Evolutionary conservation across 176 grass and related monocot species (phyloP).

Genomic region (Pontederia paniculata): DNA sequence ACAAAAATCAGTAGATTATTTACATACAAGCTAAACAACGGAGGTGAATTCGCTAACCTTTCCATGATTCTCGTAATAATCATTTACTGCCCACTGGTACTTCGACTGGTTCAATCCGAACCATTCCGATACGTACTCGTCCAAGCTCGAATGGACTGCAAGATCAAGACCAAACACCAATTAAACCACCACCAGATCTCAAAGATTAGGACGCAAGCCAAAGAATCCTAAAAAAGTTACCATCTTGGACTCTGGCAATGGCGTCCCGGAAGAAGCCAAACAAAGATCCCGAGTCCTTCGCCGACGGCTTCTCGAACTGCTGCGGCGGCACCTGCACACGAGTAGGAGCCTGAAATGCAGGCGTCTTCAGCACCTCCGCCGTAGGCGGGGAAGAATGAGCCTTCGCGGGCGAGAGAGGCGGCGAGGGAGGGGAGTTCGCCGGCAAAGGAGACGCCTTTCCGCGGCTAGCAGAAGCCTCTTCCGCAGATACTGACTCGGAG

Average conservation of each 20-base stretch:
- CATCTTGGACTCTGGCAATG: slow-evolving; percentile 13
- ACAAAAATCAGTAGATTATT: too few species aligned
- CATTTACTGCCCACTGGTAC: slow-evolving; percentile 18
- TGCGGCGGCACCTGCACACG: slow-evolving; percentile 10
- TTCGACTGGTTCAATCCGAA: slow-evolving; percentile 13
- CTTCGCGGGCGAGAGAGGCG: neutral
- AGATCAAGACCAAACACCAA: neutral
- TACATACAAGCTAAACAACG: neutral
- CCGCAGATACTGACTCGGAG: neutral
- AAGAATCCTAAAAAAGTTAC: neutral
- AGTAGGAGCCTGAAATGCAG: too few species aligned
- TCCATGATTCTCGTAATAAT: slow-evolving; percentile 18
- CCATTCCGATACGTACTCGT: slow-evolving; percentile 11
- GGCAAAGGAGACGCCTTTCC: neutral
- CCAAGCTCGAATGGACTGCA: slow-evolving; percentile 17
- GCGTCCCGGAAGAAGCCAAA: slow-evolving; percentile 16
- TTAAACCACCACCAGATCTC: neutral
- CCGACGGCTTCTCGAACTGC: slow-evolving; percentile 6
- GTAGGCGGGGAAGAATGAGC: too few species aligned
- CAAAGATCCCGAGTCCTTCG: slow-evolving; percentile 6
- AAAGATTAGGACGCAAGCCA: neutral
- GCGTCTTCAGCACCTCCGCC: too few species aligned
- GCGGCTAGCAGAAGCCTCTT: neutral
- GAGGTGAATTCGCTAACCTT: slow-evolving; percentile 6
- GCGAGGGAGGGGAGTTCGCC: neutral